Base-by-base conservation (phyloP, 192 early-diverging fungal genomes). In the Spizellomyces punctatus region DNA sequence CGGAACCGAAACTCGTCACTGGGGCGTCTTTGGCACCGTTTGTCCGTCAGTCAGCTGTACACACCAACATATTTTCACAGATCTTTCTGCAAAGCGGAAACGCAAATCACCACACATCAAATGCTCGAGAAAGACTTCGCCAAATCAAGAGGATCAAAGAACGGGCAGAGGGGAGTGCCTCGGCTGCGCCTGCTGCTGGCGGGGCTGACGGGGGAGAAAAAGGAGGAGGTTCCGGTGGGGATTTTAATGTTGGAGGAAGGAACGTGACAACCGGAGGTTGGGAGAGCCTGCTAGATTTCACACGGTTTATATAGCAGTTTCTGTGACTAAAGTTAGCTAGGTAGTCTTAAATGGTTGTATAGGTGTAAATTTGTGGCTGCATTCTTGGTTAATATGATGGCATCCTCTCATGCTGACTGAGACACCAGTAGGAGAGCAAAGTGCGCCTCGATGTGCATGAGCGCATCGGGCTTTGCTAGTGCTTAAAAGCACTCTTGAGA, bases 61-160 rank as follows among this genome's bases (percentile, higher is more conserved):
- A 97, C 74, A 91, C 91, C 36, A 95, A 94, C 60, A 90, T 96
- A 60, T 90, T 96, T 75, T 90, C 95, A 46, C 91, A 98, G 67
- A 89, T 96, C 7, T 95, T 91, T 63, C 78, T 82, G 21, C 87
- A 89, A 71, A 89, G 84, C 69, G 83, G 88, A 55, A 69, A 70
- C 21, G 69, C 67, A 9, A 84, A 80, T 5, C 90, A 91, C 67
- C 95, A 92, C 78, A 86, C 91, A n/a, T 92, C 93, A 27, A 95
- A 95, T 68, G 94, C 92, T 87, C 82, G 87, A 48, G 93, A 93
- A 63, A 85, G 97, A n/a, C 71, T 99, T 72, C 85, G 90, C 54
- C 93, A 95, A 68, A 95, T 99, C 78, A 95, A 94, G 77, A 84
- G 91, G 48, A 84, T 97, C 21, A 86, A 85, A 43, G 86, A 88